phyloP scores from a whole-genome alignment of 306 rosid species.

The Lablab purpureus region DNA sequence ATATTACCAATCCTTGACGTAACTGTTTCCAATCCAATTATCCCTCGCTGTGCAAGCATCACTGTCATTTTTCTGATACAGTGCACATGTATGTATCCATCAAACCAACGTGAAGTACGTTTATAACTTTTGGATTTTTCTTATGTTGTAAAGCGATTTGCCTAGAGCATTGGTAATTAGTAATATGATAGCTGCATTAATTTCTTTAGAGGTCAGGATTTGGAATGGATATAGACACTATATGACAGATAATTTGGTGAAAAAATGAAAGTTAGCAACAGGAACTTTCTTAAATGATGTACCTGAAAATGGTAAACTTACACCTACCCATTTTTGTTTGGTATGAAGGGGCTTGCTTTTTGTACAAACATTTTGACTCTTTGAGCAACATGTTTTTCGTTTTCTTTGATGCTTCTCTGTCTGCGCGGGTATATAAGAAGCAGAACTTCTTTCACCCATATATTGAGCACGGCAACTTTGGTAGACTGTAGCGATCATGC shows the following conservation, averaged over 20 bases:
- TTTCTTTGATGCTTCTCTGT: not conserved
- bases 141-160: not conserved
- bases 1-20: not conserved
- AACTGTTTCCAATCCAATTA: not conserved
- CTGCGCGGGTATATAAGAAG: not conserved
- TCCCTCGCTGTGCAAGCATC: not conserved
- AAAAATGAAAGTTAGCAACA: not conserved
- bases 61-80: not conserved
- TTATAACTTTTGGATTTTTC: not conserved
- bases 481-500: not conserved
- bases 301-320: not conserved
- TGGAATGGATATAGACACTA: not conserved
- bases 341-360: not conserved
- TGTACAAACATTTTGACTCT: not conserved
- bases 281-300: conserved; percentile 2
- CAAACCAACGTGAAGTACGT: conserved; percentile 11
- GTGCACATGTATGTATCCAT: not conserved
- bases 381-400: not conserved
- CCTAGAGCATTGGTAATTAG: not conserved
- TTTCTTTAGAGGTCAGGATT: not conserved
- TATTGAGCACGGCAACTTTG: not conserved
- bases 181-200: not conserved
- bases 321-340: conserved; percentile 22
- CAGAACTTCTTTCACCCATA: not conserved
- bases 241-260: not conserved